These are phyloP conservation scores for Rhodomyrtus tomentosa DNA, from an alignment of 345 rosid species.

Conservation along the genomic window DNA sequence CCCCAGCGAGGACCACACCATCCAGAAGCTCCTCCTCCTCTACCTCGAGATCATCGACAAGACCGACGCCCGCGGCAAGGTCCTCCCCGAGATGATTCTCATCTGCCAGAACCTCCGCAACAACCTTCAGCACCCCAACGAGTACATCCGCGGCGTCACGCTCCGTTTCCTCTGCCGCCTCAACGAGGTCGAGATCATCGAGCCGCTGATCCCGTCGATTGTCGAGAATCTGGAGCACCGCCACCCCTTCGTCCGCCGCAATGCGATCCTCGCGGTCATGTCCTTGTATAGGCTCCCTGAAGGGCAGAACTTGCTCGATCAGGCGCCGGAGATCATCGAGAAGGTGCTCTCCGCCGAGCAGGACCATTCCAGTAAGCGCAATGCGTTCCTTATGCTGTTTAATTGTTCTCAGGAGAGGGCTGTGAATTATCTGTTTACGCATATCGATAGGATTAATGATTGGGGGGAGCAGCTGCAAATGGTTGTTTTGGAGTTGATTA, in stretches of 20 bases:
- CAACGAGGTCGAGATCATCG: conserved; percentile 13
- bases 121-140: conserved; percentile 96
- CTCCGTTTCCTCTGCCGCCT: conserved; percentile 13
- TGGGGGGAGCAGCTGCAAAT: conserved; percentile 18
- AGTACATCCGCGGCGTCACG: conserved; percentile 72
- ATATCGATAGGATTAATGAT: conserved; percentile 11
- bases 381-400: conserved; percentile 17
- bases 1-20: conserved; percentile 85
- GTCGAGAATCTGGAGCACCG: conserved; percentile 12
- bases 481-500: conserved; percentile 14
- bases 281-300: conserved; percentile 9
- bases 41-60: conserved; percentile 89
- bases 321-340: conserved; percentile 15
- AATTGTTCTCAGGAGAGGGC: conserved; percentile 13
- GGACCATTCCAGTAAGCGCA: conserved; percentile 14
- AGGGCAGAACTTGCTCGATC: conserved; percentile 8
- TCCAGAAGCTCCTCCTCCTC: conserved; percentile 78
- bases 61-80: conserved; percentile 65
- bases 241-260: conserved; percentile 16
- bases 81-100: conserved; percentile 90
- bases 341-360: conserved; percentile 11
- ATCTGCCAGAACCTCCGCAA: conserved; percentile 88
- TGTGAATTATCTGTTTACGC: conserved; percentile 10
- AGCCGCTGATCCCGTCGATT: conserved; percentile 16
- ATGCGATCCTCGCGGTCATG: conserved; percentile 18